These are phyloP conservation scores for Fusarium sp. DNA, from an alignment of 2,329 filamentous ascomycete genomes.

Conservation along the genomic window DNA sequence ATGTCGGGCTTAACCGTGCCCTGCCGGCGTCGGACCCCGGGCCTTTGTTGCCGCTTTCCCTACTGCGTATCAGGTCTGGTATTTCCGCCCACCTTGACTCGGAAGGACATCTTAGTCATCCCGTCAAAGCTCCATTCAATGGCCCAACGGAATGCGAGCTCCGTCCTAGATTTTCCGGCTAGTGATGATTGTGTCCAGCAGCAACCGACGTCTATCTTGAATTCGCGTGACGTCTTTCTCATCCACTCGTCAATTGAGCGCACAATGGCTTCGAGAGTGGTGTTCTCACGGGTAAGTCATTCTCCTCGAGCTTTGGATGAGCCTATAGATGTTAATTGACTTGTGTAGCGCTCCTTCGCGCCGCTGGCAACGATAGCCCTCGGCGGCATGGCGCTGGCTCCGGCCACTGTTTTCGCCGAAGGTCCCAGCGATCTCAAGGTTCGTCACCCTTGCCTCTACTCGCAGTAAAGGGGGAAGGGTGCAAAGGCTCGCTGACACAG, in stretches of 20 bases:
- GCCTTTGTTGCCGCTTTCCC: constrained; percentile 20
- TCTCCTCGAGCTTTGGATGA: constrained; percentile 13
- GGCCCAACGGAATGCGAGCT: constrained; percentile 43
- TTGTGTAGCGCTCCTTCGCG: constrained; percentile 61
- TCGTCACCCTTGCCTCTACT: constrained; percentile 11
- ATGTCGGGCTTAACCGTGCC: constrained; percentile 7
- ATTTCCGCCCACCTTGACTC: constrained; percentile 10
- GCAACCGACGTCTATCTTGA: constrained; percentile 40
- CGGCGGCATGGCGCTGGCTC: constrained; percentile 60
- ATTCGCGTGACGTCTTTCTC: constrained; percentile 44
- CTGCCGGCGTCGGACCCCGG: constrained; percentile 34
- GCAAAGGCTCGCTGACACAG: constrained; percentile 12
- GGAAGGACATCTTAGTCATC: constrained; percentile 35
- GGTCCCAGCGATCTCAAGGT: constrained; percentile 54
- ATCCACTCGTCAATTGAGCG: constrained; percentile 58
- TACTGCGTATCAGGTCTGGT: constrained; percentile 12
- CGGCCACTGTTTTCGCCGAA: constrained; percentile 63
- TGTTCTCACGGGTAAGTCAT: constrained; percentile 64
- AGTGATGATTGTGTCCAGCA: constrained; percentile 36
- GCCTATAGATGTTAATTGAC: constrained; percentile 46
- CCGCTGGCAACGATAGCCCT: constrained; percentile 65
- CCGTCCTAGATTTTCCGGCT: constrained; percentile 48
- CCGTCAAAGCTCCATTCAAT: constrained; percentile 5
- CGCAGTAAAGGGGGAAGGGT: neutral
- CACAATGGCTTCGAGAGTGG: constrained; percentile 70